Evolutionary conservation across 2,329 filamentous ascomycete genomes (phyloP).

Genomic region (Gaeumannomyces sp.): DNA sequence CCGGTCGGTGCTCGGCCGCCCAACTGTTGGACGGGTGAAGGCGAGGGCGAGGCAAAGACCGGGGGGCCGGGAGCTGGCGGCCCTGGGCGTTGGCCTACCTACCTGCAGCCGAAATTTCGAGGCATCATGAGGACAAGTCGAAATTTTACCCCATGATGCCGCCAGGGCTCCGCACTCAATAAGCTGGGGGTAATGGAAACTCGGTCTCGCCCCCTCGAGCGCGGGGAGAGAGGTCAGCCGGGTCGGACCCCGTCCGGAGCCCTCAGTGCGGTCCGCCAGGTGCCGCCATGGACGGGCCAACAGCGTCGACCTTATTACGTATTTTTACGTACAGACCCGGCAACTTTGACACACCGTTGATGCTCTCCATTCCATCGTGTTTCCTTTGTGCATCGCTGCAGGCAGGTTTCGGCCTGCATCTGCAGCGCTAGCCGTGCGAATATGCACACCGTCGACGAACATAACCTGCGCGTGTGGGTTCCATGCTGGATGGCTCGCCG

Average conservation of each 20-base stretch:
- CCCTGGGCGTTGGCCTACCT: background rate
- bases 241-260: conserved; percentile 17
- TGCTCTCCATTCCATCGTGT: background rate
- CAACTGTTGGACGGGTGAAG: too few relatives aligned
- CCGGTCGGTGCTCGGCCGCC: too few relatives aligned
- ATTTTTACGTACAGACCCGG: conserved; percentile 12
- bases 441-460: background rate
- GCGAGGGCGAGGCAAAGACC: background rate
- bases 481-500: too few relatives aligned
- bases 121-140: conserved; percentile 9
- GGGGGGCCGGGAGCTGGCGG: background rate
- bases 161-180: conserved; percentile 7
- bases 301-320: conserved; percentile 10
- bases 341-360: conserved; percentile 15
- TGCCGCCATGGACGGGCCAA: background rate
- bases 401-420: too few relatives aligned
- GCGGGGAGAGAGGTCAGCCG: conserved; percentile 12
- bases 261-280: background rate
- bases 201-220: conserved; percentile 13
- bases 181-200: conserved; percentile 26
- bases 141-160: conserved; percentile 6
- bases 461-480: background rate
- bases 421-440: background rate
- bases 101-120: conserved; percentile 4
- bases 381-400: background rate